phyloP scores from a whole-genome alignment of 2,329 filamentous ascomycete species.

The Fusarium lyarnte region DNA sequence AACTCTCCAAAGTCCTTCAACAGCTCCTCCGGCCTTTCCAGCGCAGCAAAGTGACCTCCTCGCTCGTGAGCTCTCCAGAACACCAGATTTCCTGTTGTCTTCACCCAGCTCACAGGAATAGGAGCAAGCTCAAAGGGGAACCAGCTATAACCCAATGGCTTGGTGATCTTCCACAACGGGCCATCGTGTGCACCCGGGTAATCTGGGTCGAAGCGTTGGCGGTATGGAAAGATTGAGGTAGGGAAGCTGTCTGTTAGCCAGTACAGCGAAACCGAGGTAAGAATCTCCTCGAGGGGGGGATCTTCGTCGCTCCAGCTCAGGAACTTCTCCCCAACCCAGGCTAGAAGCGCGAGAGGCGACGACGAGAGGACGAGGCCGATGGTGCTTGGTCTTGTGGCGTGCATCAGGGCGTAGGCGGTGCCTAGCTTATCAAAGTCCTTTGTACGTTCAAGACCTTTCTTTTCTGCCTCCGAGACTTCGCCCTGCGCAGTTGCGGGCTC shows the following conservation, averaged over 20 bases:
- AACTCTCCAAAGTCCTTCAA: neutral
- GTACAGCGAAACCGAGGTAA: neutral
- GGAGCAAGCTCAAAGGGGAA: conserved; percentile 3
- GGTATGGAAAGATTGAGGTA: neutral
- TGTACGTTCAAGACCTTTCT: neutral
- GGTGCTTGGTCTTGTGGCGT: neutral
- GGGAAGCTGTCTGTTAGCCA: conserved; percentile 2
- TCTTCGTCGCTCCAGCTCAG: neutral
- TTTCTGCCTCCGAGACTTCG: neutral
- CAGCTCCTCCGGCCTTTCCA: neutral
- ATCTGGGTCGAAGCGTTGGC: neutral
- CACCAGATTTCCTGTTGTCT: neutral
- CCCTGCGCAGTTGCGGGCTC: neutral
- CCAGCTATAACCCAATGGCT: conserved; percentile 12
- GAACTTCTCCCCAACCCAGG: conserved; percentile 9
- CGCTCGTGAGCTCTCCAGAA: neutral
- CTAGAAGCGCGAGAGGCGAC: neutral
- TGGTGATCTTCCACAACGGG: neutral
- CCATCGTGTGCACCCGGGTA: accelerated
- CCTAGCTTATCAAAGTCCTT: neutral
- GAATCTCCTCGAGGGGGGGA: neutral
- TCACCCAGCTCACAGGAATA: neutral
- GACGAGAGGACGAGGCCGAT: neutral
- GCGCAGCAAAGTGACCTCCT: neutral
- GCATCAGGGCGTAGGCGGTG: neutral